Evolutionary conservation across 305 asterid genomes (phyloP).

Genomic region (Fraxinus platypoda): DNA sequence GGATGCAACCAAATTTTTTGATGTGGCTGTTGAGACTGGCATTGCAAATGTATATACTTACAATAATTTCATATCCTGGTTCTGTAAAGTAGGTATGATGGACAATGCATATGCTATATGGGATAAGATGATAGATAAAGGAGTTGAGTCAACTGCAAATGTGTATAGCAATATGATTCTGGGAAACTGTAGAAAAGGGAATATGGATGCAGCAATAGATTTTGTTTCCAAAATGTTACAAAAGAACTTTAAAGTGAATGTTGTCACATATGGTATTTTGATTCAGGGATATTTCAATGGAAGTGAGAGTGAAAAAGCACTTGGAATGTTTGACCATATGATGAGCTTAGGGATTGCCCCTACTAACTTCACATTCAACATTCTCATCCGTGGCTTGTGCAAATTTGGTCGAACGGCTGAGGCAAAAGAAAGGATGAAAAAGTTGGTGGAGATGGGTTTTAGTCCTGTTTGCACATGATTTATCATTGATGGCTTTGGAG

Average conservation of each 20-base stretch:
- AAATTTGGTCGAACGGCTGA: slow-evolving; percentile 49
- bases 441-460: slow-evolving; percentile 45
- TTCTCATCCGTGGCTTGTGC: slow-evolving; percentile 59
- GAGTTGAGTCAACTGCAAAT: slow-evolving; percentile 48
- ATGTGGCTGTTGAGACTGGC: slow-evolving; percentile 54
- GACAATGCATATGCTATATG: slow-evolving; percentile 53
- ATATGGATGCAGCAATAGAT: slow-evolving; percentile 50
- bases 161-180: slow-evolving; percentile 64
- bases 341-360: slow-evolving; percentile 48
- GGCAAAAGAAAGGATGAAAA: slow-evolving; percentile 51
- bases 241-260: slow-evolving; percentile 50
- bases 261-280: slow-evolving; percentile 61
- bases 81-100: slow-evolving; percentile 43
- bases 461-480: slow-evolving; percentile 45
- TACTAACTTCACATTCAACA: slow-evolving; percentile 53
- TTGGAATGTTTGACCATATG: slow-evolving; percentile 55
- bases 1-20: slow-evolving; percentile 48
- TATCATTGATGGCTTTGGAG: slow-evolving; percentile 71
- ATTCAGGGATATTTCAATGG: slow-evolving; percentile 62
- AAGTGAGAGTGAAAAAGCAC: slow-evolving; percentile 53
- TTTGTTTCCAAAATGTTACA: slow-evolving; percentile 47
- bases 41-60: slow-evolving; percentile 63
- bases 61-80: slow-evolving; percentile 55
- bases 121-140: slow-evolving; percentile 56
- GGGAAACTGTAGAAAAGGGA: slow-evolving; percentile 61